Percentiles rank a stretch among this genome's conserved stretches.
Conservation (phyloP, 495 filamentous ascomycete genomes). For the Aspergillus sclerotiicarbonarius region DNA sequence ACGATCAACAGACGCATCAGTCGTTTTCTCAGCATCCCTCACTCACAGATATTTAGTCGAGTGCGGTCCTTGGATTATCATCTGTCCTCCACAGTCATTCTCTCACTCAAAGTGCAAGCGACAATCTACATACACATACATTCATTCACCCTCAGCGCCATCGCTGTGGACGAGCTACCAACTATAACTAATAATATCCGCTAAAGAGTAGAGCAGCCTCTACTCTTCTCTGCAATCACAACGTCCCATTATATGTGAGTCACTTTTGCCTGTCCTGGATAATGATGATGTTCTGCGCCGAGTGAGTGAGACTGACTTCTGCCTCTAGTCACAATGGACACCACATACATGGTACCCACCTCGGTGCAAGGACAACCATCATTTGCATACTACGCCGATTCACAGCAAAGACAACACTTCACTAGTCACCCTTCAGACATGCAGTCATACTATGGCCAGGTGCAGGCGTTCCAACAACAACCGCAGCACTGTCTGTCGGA, state of each 20-base stretch:
- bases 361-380: slow-evolving; percentile 70
- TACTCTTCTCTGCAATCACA: slow-evolving; percentile 9
- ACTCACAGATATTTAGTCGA: not conserved
- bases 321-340: slow-evolving; percentile 49
- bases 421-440: slow-evolving; percentile 64
- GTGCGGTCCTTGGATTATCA: not conserved
- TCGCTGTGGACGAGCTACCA: slow-evolving; percentile 13
- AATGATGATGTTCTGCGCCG: not conserved
- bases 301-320: not conserved
- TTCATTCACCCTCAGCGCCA: slow-evolving; percentile 23
- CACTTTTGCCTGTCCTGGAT: not conserved
- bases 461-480: slow-evolving; percentile 41
- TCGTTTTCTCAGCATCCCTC: slow-evolving; percentile 5
- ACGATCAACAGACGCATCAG: not conserved
- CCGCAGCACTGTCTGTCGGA: slow-evolving; percentile 35
- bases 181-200: slow-evolving; percentile 22
- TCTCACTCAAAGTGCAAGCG: slow-evolving; percentile 18
- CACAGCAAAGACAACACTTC: slow-evolving; percentile 79
- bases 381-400: slow-evolving; percentile 86
- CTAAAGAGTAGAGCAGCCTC: slow-evolving; percentile 13
- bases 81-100: slow-evolving; percentile 21
- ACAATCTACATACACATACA: slow-evolving; percentile 24
- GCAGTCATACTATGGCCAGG: slow-evolving; percentile 46
- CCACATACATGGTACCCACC: slow-evolving; percentile 57
- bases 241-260: slow-evolving; percentile 22